Percentiles rank a stretch among this genome's conserved stretches.
Conservation (phyloP, 2,329 filamentous ascomycete genomes). For the Trichophyton benhamiae region DNA sequence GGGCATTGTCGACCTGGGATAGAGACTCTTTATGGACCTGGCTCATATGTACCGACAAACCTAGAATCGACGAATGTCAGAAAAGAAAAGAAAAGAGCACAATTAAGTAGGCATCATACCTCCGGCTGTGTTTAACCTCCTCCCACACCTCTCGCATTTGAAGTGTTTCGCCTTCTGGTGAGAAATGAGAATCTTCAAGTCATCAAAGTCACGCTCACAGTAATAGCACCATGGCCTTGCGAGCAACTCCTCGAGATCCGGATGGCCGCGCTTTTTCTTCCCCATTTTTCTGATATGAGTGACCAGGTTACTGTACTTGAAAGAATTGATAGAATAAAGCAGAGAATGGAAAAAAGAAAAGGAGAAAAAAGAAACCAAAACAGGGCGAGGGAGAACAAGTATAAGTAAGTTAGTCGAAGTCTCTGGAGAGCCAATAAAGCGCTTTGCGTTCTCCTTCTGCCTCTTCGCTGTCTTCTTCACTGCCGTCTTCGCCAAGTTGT, state of each 20-base stretch:
- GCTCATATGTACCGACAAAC: slow-evolving; percentile 91
- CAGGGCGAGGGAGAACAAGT: not conserved
- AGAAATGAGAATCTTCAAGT: slow-evolving; percentile 87
- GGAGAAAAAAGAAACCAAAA: not conserved
- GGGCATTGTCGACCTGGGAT: slow-evolving; percentile 77
- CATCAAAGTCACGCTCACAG: slow-evolving; percentile 97
- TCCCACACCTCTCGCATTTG: slow-evolving; percentile 84
- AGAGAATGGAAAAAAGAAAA: not conserved
- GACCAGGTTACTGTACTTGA: not conserved
- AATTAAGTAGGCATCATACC: slow-evolving; percentile 43
- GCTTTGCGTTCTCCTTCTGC: not conserved
- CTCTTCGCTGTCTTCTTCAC: not conserved
- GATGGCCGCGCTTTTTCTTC: slow-evolving; percentile 81
- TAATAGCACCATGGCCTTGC: slow-evolving; percentile 91
- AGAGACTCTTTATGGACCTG: slow-evolving; percentile 96
- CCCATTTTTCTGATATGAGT: slow-evolving; percentile 46
- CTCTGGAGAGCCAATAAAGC: not conserved
- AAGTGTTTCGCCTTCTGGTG: slow-evolving; percentile 99
- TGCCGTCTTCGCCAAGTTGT: not conserved
- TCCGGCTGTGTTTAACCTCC: slow-evolving; percentile 85
- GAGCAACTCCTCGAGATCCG: slow-evolving; percentile 78
- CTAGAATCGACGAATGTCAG: slow-evolving; percentile 34
- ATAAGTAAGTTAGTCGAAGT: not conserved
- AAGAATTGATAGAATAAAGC: slow-evolving; percentile 3
- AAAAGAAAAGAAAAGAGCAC: slow-evolving; percentile 2